Conservation (phyloP, 2,329 filamentous ascomycete genomes). For the Exophiala lecanii-corni region DNA sequence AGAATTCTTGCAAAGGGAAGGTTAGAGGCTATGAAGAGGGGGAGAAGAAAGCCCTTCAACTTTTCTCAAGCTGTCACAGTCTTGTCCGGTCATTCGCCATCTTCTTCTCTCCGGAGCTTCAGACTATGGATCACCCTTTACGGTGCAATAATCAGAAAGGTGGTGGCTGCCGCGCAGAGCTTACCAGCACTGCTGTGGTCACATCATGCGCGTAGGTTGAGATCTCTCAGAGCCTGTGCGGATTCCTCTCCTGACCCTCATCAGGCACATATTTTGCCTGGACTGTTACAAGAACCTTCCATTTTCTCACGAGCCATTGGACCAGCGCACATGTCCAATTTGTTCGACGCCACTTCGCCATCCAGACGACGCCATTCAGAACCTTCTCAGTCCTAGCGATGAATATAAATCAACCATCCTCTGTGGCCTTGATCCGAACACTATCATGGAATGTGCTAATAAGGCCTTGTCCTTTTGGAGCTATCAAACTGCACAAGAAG, state of each 20-base stretch:
- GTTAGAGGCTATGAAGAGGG: too few relatives aligned
- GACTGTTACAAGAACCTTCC: constrained; percentile 64
- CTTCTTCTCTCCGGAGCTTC: too few relatives aligned
- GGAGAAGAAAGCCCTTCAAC: too few relatives aligned
- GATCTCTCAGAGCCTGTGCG: not conserved
- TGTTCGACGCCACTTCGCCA: constrained; percentile 65
- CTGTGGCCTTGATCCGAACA: constrained; percentile 72
- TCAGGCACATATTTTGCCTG: constrained; percentile 79
- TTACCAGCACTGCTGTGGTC: constrained; percentile 70
- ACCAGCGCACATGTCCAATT: constrained; percentile 64
- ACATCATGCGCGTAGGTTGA: constrained; percentile 74
- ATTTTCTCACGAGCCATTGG: constrained; percentile 53
- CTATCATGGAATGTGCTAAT: constrained; percentile 82
- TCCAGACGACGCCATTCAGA: constrained; percentile 69
- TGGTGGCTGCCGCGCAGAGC: constrained; percentile 62
- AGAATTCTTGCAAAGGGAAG: too few relatives aligned
- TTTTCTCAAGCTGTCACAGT: too few relatives aligned
- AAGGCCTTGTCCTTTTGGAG: constrained; percentile 78
- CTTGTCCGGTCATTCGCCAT: too few relatives aligned
- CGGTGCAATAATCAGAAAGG: constrained; percentile 66
- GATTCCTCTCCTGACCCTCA: constrained; percentile 12
- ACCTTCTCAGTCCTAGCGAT: constrained; percentile 71
- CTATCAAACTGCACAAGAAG: constrained; percentile 79
- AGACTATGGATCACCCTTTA: constrained; percentile 75
- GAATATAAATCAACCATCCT: constrained; percentile 86